Base-by-base conservation (phyloP, 176 grass and related monocot species). In the Secale cereale region DNA sequence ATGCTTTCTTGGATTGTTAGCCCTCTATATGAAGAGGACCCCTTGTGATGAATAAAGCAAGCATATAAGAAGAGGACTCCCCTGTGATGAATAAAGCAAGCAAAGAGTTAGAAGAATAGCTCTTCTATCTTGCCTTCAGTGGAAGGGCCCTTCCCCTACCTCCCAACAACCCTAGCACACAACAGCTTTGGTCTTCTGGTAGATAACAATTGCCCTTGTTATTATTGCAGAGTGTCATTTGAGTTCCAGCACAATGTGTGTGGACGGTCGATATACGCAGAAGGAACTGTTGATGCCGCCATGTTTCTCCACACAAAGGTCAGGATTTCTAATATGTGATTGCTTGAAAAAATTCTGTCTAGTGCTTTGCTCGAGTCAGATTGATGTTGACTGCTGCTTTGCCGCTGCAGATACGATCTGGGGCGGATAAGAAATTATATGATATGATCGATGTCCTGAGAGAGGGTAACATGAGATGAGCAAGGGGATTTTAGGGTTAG, bases 181-280 rank as follows among this genome's bases (percentile, higher is more conserved):
- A 57, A 1, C 54, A 22, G 54, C 7, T 22, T 57, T 57, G 17
- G 20, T 57, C 54, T 57, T 57, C 7, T 7, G 6, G 54, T 57
- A 57, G 7, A 22, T 57, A 57, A 57, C 20, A 22, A 22, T 9
- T 20, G 7, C 19, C 23, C 48, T 7, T 52, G 14, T n/a, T 48
- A 17, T 59, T 66, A 26, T 77, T 57, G 31, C 87, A 98, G 96
- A 36, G 96, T 95, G 65, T 92, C 91, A 1, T 98, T 98, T 89
- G 96, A 95, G 91, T 98, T 98, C 60, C 93, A 95, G 81, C 96
- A 98, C 81, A 98, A 98, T 76, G 93, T 98, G 70, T 90, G 96
- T 41, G 93, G 93, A 0, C 93, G 91, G 41, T 95, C 93, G 45
- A 95, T 98, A 85, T 98, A 98, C 14, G 93, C 91, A 46, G 93